Percentiles rank a stretch among this genome's conserved stretches.
phyloP scores from a whole-genome alignment of 163 green algal genomes.

The Scenedesmus sp. region DNA sequence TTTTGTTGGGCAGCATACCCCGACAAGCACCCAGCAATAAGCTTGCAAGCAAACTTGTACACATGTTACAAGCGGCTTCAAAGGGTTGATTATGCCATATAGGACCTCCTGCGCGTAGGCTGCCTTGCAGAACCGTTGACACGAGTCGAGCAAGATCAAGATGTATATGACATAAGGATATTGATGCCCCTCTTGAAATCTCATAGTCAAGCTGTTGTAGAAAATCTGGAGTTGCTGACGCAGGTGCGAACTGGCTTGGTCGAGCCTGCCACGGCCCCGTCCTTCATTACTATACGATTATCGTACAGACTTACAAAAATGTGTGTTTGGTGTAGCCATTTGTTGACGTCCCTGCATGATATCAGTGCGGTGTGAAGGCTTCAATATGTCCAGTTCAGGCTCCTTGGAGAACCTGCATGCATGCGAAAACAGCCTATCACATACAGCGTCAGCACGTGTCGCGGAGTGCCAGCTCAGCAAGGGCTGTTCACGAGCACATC shows the following conservation, averaged over 20 bases:
- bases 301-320: neutral
- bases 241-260: neutral
- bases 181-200: neutral
- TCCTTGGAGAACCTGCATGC: neutral
- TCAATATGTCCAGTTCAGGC: neutral
- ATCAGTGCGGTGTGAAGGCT: neutral
- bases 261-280: neutral
- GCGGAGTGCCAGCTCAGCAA: neutral
- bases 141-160: neutral
- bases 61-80: neutral
- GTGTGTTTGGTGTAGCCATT: neutral
- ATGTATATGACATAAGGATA: neutral
- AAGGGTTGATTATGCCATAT: neutral
- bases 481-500: neutral
- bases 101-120: neutral
- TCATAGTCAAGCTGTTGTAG: neutral
- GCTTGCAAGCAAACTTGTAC: neutral
- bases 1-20: neutral
- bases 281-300: neutral
- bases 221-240: neutral
- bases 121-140: neutral
- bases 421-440: neutral
- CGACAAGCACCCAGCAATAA: neutral
- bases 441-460: neutral
- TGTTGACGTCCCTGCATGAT: neutral